A percentile compares a stretch with the other conserved stretches of the same genome.
Evolutionary conservation across 2,329 filamentous ascomycete genomes (phyloP).

Genomic region (Endoconidiophora laricicola): DNA sequence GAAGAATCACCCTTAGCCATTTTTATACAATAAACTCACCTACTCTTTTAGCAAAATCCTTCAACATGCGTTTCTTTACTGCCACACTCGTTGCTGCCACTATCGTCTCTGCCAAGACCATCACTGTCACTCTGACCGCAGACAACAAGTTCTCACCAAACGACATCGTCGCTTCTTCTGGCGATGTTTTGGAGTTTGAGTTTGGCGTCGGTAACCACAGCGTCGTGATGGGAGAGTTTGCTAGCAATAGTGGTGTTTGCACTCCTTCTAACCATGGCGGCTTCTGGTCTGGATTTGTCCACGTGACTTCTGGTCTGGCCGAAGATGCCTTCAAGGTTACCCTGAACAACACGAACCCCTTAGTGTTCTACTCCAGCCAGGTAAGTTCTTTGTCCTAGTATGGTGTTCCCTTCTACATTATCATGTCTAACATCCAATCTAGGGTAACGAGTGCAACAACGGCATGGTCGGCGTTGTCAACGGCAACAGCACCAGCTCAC

Average conservation of each 20-base stretch:
- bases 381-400: not conserved
- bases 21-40: not conserved
- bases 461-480: constrained; percentile 21
- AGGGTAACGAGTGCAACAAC: constrained; percentile 17
- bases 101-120: constrained; percentile 15
- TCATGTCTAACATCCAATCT: not conserved
- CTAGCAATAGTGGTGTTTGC: constrained; percentile 22
- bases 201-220: constrained; percentile 36
- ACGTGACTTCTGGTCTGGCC: constrained; percentile 7
- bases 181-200: constrained; percentile 36
- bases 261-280: constrained; percentile 23
- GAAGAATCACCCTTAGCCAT: not conserved
- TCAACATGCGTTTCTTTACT: constrained; percentile 5
- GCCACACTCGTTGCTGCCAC: constrained; percentile 1
- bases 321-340: constrained; percentile 17
- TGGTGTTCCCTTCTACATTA: not conserved
- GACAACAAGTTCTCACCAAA: constrained; percentile 26
- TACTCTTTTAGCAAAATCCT: not conserved
- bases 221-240: constrained; percentile 27
- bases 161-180: constrained; percentile 26
- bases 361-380: constrained; percentile 19
- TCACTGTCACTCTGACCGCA: constrained; percentile 27
- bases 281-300: constrained; percentile 29
- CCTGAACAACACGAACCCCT: constrained; percentile 18
- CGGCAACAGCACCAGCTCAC: constrained; percentile 15